These are phyloP conservation scores for Aegilops umbellulata DNA, from an alignment of 176 grass and related monocot species.

Conservation along the genomic window DNA sequence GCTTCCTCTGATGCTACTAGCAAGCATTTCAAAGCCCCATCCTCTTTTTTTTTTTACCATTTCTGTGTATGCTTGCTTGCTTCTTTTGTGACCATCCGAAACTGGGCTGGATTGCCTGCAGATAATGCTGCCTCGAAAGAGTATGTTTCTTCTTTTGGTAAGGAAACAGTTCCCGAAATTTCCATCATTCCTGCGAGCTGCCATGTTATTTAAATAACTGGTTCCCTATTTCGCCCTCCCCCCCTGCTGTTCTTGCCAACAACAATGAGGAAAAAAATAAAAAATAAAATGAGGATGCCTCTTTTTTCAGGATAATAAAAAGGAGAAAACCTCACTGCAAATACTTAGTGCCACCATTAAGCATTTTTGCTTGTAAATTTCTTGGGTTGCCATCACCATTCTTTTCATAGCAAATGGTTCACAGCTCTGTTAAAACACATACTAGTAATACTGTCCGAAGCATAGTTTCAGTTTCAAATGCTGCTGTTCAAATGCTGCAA, in stretches of 20 bases:
- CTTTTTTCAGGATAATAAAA: neutral
- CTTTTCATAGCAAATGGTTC: neutral
- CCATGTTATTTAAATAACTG: neutral
- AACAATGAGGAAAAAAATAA: neutral
- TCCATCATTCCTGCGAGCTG: constrained; percentile 2
- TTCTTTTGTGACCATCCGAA: constrained; percentile 1
- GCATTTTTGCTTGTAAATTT: neutral
- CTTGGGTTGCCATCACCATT: neutral
- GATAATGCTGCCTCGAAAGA: constrained; percentile 13
- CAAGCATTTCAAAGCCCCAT: neutral
- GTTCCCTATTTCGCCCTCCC: neutral
- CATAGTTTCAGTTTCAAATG: no score
- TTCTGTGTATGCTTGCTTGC: constrained; percentile 19
- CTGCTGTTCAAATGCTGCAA: neutral
- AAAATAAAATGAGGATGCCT: no score
- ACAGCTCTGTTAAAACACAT: neutral
- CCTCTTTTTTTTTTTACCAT: constrained; percentile 27
- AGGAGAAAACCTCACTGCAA: neutral
- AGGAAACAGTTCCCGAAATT: constrained; percentile 27
- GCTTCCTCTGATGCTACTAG: neutral
- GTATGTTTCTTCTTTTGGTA: constrained; percentile 46
- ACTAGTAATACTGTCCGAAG: neutral
- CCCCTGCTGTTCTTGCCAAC: neutral
- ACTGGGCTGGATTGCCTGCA: constrained; percentile 6
- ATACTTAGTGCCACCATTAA: neutral